These are phyloP conservation scores for Fagopyrum homotropicum DNA, from an alignment of 148 eudicot species.

Conservation along the genomic window DNA sequence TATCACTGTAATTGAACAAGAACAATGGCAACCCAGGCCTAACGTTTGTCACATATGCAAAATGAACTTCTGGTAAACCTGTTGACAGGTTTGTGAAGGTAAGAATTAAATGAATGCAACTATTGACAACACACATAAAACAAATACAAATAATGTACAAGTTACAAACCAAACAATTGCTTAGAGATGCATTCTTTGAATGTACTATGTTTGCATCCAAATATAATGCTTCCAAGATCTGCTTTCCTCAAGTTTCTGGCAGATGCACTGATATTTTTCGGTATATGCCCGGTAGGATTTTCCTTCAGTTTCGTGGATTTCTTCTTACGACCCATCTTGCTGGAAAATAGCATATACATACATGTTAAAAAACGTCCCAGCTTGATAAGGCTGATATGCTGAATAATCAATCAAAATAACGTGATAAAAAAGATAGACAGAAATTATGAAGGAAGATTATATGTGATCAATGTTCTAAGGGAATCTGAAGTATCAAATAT, in stretches of 20 bases:
- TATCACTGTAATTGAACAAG: constrained; percentile 62
- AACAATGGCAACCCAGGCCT: constrained; percentile 48
- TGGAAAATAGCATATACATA: not conserved
- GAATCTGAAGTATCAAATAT: not conserved
- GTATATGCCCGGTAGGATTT: not conserved
- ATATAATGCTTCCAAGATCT: constrained; percentile 58
- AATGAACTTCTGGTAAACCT: constrained; percentile 19
- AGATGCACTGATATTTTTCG: constrained; percentile 16
- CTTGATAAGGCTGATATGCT: not conserved
- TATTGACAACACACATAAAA: too few relatives aligned
- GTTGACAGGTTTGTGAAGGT: too few relatives aligned
- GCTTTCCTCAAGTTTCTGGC: constrained; percentile 45
- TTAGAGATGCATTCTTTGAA: constrained; percentile 40
- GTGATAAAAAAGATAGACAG: not conserved
- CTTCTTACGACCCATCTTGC: not conserved
- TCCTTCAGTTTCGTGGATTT: not conserved
- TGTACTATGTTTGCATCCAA: constrained; percentile 63
- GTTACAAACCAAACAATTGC: constrained; percentile 47
- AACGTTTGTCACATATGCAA: constrained; percentile 49
- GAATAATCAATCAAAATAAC: not conserved
- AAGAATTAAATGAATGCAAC: too few relatives aligned
- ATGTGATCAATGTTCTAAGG: not conserved
- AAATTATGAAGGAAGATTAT: not conserved
- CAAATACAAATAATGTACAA: not conserved
- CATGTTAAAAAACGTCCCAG: not conserved